phyloP scores from a whole-genome alignment of 75 land plant species.

The Isoetes taiwanensis region DNA sequence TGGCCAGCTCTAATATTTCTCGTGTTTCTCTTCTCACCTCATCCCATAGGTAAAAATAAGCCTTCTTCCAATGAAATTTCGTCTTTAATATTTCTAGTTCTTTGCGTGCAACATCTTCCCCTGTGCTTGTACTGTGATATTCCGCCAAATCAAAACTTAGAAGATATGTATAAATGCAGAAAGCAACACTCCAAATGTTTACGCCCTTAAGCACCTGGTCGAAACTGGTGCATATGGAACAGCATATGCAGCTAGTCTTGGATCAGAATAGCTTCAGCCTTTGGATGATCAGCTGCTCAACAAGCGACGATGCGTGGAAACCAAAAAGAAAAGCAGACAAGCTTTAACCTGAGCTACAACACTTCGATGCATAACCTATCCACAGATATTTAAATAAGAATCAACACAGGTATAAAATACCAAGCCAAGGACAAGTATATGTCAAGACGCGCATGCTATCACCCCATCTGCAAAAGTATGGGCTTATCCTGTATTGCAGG shows the following conservation, averaged over 20 bases:
- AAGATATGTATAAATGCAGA: not conserved
- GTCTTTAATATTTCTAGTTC: conserved; percentile 71
- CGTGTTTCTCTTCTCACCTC: conserved; percentile 53
- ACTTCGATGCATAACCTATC: too few species aligned
- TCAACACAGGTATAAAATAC: too few species aligned
- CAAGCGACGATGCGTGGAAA: too few species aligned
- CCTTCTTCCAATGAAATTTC: conserved; percentile 80
- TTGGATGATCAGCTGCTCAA: conserved; percentile 97
- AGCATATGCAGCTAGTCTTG: conserved; percentile 92
- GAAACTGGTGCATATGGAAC: conserved; percentile 72
- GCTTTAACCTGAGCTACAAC: too few species aligned
- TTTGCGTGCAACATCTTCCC: conserved; percentile 47
- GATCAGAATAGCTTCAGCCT: conserved; percentile 82
- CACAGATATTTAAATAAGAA: too few species aligned
- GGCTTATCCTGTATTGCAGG: conserved; percentile 84
- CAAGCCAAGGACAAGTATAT: conserved; percentile 97
- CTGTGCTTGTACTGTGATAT: conserved; percentile 37
- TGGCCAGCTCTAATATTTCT: not conserved
- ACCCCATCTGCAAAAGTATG: conserved; percentile 98
- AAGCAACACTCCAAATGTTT: not conserved
- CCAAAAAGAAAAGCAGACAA: too few species aligned
- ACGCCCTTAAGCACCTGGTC: conserved; percentile 31
- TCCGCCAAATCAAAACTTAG: not conserved
- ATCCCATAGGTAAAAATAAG: conserved; percentile 97
- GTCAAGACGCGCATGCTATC: conserved; percentile 87